phyloP scores from a whole-genome alignment of 768 basidiomycete genomes.

The Boletus pseudopeckii region DNA sequence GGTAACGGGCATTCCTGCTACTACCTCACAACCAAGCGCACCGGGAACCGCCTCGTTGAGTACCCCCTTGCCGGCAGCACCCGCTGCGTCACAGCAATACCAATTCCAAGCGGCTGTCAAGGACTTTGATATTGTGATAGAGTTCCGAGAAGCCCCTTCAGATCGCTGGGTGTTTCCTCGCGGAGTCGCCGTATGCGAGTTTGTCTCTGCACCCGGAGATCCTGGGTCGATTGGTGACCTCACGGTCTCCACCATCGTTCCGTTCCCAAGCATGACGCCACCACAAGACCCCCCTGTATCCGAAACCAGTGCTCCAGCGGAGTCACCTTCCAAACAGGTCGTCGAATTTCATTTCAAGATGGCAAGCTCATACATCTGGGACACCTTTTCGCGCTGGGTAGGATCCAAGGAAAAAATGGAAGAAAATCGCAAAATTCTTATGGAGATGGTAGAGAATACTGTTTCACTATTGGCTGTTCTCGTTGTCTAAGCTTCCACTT shows the following conservation, averaged over 20 bases:
- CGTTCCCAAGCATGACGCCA: conserved; percentile 35
- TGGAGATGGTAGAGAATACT: conserved; percentile 39
- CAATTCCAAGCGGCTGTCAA: conserved; percentile 37
- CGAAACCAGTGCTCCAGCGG: conserved; percentile 10
- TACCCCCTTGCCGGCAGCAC: conserved; percentile 12
- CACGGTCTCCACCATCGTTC: conserved; percentile 44
- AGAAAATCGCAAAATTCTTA: conserved; percentile 44
- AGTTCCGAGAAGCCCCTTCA: conserved; percentile 58
- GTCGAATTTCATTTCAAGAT: conserved; percentile 48
- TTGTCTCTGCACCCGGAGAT: conserved; percentile 20
- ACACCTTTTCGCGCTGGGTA: conserved; percentile 58
- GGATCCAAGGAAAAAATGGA: conserved; percentile 54
- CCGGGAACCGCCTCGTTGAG: conserved; percentile 8
- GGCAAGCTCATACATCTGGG: conserved; percentile 50
- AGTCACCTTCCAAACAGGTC: conserved; percentile 29
- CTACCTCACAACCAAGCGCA: conserved; percentile 5
- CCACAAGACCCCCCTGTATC: conserved; percentile 9
- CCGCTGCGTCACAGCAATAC: conserved; percentile 17
- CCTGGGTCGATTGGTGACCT: conserved; percentile 29
- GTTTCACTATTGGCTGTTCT: not conserved
- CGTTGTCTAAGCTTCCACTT: not conserved
- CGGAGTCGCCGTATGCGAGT: conserved; percentile 50
- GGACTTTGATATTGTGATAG: conserved; percentile 71
- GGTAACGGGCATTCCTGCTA: not conserved
- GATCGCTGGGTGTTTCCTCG: conserved; percentile 73